Conservation (phyloP, 768 basidiomycete genomes). For the Imleria badia region DNA sequence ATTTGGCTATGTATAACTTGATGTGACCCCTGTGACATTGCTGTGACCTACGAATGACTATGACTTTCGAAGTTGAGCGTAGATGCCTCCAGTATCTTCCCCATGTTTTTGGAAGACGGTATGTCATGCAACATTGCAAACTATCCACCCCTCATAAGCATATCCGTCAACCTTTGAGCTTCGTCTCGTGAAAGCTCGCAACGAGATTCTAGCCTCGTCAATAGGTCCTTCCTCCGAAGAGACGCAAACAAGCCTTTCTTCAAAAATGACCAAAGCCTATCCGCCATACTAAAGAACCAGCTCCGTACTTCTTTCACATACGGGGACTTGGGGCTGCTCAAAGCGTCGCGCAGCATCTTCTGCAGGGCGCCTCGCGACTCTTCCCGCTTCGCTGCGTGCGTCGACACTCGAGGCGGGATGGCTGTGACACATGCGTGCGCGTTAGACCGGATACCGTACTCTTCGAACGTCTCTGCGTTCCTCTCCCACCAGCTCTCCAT, state of each 20-base stretch:
- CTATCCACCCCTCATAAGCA: background rate
- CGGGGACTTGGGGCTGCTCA: background rate
- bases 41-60: too few relatives aligned
- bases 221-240: background rate
- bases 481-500: constrained; percentile 17
- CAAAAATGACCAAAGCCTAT: background rate
- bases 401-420: background rate
- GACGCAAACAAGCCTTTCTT: background rate
- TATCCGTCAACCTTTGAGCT: background rate
- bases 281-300: background rate
- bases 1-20: too few relatives aligned
- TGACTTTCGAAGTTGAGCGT: too few relatives aligned
- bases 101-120: too few relatives aligned
- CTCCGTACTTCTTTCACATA: constrained; percentile 1
- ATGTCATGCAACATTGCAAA: background rate
- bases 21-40: too few relatives aligned
- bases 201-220: background rate
- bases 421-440: constrained; percentile 15
- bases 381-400: background rate
- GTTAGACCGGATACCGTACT: background rate
- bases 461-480: background rate
- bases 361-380: background rate
- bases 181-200: background rate
- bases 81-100: too few relatives aligned
- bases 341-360: background rate